Percentiles rank a stretch among this genome's conserved stretches.
Conservation (phyloP, 768 basidiomycete genomes). For the Trametes sanguinea region DNA sequence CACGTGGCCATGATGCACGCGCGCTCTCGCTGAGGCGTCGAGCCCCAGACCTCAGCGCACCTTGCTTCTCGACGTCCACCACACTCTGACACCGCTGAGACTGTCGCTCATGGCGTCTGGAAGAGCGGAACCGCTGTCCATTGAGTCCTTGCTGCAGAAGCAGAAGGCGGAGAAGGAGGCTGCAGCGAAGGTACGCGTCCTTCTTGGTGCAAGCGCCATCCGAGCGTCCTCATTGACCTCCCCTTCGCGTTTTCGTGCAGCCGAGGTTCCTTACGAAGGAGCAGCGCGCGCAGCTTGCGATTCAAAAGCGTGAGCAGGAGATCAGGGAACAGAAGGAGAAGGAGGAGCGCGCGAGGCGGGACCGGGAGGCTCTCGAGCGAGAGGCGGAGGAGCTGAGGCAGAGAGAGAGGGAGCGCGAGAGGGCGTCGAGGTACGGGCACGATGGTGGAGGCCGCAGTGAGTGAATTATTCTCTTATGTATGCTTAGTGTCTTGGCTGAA, state of each 20-base stretch:
- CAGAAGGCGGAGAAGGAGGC: slow-evolving; percentile 90
- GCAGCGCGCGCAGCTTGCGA: slow-evolving; percentile 85
- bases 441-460: slow-evolving; percentile 45
- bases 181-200: slow-evolving; percentile 69
- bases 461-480: slow-evolving; percentile 21
- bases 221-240: background rate
- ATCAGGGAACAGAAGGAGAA: slow-evolving; percentile 70
- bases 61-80: slow-evolving; percentile 3
- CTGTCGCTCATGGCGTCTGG: slow-evolving; percentile 43
- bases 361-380: slow-evolving; percentile 73
- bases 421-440: slow-evolving; percentile 43
- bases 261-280: slow-evolving; percentile 95
- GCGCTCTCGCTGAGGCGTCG: slow-evolving; percentile 2
- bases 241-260: slow-evolving; percentile 41
- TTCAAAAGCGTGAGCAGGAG: slow-evolving; percentile 83
- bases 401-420: slow-evolving; percentile 46
- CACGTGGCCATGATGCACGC: slow-evolving; percentile 9
- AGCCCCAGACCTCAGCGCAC: background rate
- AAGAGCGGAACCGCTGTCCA: slow-evolving; percentile 76
- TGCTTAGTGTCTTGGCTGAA: slow-evolving; percentile 6
- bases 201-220: background rate
- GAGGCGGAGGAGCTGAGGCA: slow-evolving; percentile 70
- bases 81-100: background rate
- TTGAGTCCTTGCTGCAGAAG: slow-evolving; percentile 82
- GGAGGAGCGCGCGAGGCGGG: slow-evolving; percentile 58